Percentiles rank a stretch among this genome's conserved stretches.
These are phyloP conservation scores for Wickerhamomyces canadensis DNA, from an alignment of 805 yeast genomes.

Conservation along the genomic window DNA sequence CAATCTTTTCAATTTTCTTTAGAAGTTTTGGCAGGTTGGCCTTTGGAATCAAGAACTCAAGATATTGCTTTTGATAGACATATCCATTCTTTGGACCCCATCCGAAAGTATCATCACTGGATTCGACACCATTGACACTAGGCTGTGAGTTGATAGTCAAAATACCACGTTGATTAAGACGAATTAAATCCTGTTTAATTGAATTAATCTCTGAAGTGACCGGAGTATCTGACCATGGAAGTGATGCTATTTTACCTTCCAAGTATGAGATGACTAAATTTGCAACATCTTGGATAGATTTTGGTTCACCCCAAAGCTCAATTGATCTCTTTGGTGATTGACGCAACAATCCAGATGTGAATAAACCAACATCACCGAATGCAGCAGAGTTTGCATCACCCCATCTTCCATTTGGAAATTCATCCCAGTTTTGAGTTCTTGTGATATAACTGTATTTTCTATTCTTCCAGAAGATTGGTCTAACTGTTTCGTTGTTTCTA, in stretches of 20 bases:
- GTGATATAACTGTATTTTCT: slow-evolving; percentile 85
- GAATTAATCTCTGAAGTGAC: slow-evolving; percentile 68
- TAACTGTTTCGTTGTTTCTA: slow-evolving; percentile 72
- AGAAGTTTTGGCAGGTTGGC: slow-evolving; percentile 32
- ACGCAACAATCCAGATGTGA: slow-evolving; percentile 73
- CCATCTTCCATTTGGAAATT: slow-evolving; percentile 98
- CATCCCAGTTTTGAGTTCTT: slow-evolving; percentile 94
- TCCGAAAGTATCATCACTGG: slow-evolving; percentile 69
- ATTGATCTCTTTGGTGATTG: slow-evolving; percentile 76
- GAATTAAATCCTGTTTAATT: slow-evolving; percentile 52
- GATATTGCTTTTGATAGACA: slow-evolving; percentile 89
- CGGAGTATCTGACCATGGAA: slow-evolving; percentile 97
- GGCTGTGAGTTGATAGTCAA: slow-evolving; percentile 93
- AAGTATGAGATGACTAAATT: slow-evolving; percentile 63
- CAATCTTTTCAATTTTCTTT: slow-evolving; percentile 37
- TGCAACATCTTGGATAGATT: slow-evolving; percentile 50
- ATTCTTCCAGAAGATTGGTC: slow-evolving; percentile 96
- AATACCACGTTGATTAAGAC: slow-evolving; percentile 62
- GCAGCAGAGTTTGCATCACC: slow-evolving; percentile 98
- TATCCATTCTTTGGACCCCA: slow-evolving; percentile 94
- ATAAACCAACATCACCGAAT: slow-evolving; percentile 81
- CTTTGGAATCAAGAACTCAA: slow-evolving; percentile 83
- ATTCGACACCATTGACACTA: slow-evolving; percentile 72
- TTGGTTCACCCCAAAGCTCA: slow-evolving; percentile 87
- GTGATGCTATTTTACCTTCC: slow-evolving; percentile 60